Evolutionary conservation across 495 filamentous ascomycete genomes (phyloP).

Genomic region (Lasiosphaeriaceae sp.): DNA sequence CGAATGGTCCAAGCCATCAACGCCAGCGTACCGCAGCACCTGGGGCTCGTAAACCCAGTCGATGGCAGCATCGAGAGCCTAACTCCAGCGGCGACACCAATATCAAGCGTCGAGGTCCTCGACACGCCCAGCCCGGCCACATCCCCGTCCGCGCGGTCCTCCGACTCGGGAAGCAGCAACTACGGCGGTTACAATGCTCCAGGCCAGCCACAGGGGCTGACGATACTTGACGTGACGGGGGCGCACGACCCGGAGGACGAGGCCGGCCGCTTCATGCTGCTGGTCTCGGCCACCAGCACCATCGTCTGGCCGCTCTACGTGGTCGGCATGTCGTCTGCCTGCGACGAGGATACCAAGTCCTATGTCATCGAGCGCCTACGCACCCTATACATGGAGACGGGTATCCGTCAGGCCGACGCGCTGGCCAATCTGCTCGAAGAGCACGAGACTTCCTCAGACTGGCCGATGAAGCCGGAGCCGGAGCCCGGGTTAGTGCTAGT

Average conservation of each 20-base stretch:
- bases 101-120: slow-evolving; percentile 30
- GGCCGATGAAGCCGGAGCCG: slow-evolving; percentile 2
- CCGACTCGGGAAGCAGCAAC: slow-evolving; percentile 18
- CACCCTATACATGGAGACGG: slow-evolving; percentile 32
- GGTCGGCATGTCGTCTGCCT: slow-evolving; percentile 34
- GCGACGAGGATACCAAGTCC: slow-evolving; percentile 21
- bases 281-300: slow-evolving; percentile 34
- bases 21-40: slow-evolving; percentile 45
- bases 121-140: slow-evolving; percentile 26
- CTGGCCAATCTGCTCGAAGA: slow-evolving; percentile 30
- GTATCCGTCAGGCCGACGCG: slow-evolving; percentile 30
- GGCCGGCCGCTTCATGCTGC: slow-evolving; percentile 30
- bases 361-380: slow-evolving; percentile 30
- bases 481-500: not conserved
- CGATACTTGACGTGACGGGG: slow-evolving; percentile 28
- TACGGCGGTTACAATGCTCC: slow-evolving; percentile 5
- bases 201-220: slow-evolving; percentile 21
- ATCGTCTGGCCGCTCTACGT: slow-evolving; percentile 38
- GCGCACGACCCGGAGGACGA: slow-evolving; percentile 23
- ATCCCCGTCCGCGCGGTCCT: slow-evolving; percentile 20
- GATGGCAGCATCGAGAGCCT: slow-evolving; percentile 20
- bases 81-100: slow-evolving; percentile 16
- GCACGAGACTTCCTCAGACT: slow-evolving; percentile 15
- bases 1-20: slow-evolving; percentile 39
- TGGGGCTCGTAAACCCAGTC: slow-evolving; percentile 30